Conservation (phyloP, 2,329 filamentous ascomycete genomes). For the Akanthomyces lecanii region DNA sequence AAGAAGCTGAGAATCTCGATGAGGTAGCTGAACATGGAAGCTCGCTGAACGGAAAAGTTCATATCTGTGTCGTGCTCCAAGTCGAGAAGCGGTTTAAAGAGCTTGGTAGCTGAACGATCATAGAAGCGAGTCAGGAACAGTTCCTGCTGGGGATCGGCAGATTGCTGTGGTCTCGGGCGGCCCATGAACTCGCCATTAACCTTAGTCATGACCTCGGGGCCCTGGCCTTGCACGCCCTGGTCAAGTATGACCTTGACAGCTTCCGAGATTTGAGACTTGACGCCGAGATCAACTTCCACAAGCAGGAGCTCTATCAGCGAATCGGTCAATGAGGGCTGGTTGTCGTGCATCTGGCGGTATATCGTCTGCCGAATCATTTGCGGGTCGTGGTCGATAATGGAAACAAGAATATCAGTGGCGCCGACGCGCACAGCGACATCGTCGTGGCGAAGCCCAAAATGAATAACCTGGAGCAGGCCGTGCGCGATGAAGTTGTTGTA, state of each 20-base stretch:
- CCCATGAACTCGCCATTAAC: conserved; percentile 64
- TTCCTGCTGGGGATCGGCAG: conserved; percentile 70
- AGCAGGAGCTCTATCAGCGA: conserved; percentile 88
- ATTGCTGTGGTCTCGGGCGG: conserved; percentile 53
- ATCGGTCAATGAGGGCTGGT: conserved; percentile 80
- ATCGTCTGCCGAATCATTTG: conserved; percentile 91
- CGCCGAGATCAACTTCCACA: conserved; percentile 86
- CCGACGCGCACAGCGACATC: conserved; percentile 85
- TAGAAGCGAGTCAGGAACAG: conserved; percentile 86
- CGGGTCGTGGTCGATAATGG: conserved; percentile 92
- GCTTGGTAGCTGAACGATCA: conserved; percentile 74
- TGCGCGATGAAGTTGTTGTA: conserved; percentile 88
- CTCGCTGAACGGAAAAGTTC: conserved; percentile 74
- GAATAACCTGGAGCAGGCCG: conserved; percentile 84
- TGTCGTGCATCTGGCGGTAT: conserved; percentile 85
- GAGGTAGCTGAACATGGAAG: conserved; percentile 85
- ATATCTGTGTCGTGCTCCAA: conserved; percentile 67
- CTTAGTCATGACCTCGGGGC: conserved; percentile 55
- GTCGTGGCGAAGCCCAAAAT: conserved; percentile 80
- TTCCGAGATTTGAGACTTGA: conserved; percentile 93
- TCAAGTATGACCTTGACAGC: conserved; percentile 92
- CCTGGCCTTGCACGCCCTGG: conserved; percentile 48
- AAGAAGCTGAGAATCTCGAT: conserved; percentile 94
- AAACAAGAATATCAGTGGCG: conserved; percentile 88
- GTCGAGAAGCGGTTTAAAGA: conserved; percentile 83